Evolutionary conservation across 208 protist species (phyloP).

Genomic region (Leishmania guyanensis): DNA sequence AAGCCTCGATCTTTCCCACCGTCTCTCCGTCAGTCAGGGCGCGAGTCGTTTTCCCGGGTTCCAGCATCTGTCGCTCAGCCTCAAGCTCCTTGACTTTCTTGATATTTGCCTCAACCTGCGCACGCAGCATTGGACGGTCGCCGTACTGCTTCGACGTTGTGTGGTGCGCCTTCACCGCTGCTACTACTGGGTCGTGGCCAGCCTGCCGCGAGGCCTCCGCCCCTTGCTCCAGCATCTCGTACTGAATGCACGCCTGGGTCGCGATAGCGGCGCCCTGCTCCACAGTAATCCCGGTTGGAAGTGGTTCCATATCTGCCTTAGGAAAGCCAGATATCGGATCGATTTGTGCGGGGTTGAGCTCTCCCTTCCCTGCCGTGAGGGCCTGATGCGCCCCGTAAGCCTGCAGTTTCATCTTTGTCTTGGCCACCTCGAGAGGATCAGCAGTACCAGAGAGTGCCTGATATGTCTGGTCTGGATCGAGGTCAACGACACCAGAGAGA

Average conservation of each 20-base stretch:
- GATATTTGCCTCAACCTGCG: conserved; percentile 77
- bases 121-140: conserved; percentile 61
- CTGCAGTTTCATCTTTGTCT: conserved; percentile 88
- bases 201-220: conserved; percentile 59
- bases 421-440: conserved; percentile 80
- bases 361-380: conserved; percentile 38
- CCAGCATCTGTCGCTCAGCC: conserved; percentile 34
- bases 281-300: conserved; percentile 83
- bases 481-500: conserved; percentile 72
- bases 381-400: conserved; percentile 79
- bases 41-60: conserved; percentile 6
- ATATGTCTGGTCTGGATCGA: conserved; percentile 88
- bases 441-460: conserved; percentile 83
- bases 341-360: conserved; percentile 36
- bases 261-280: conserved; percentile 83
- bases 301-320: conserved; percentile 70
- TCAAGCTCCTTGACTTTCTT: conserved; percentile 57
- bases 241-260: conserved; percentile 70
- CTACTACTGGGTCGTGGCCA: conserved; percentile 59
- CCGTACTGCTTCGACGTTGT: conserved; percentile 63
- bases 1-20: conserved; percentile 32
- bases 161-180: conserved; percentile 67
- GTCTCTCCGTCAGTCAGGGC: conserved; percentile 20
- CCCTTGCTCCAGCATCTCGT: conserved; percentile 81
- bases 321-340: conserved; percentile 84